Percentiles rank a stretch among this genome's conserved stretches.
These are phyloP conservation scores for Saccharum hybrid DNA, from an alignment of 202 grass and related monocot genomes.

Conservation along the genomic window DNA sequence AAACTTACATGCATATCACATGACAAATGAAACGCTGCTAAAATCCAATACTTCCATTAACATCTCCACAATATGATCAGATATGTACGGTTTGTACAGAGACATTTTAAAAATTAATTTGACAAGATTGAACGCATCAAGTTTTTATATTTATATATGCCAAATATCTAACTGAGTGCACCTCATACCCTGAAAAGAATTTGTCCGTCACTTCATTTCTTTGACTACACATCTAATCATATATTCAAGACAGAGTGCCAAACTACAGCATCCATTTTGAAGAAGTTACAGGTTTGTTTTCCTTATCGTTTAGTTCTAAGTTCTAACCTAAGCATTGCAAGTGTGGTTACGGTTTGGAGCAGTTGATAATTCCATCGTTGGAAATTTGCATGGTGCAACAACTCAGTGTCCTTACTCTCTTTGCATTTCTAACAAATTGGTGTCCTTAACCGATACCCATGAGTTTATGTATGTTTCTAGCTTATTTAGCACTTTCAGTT, in stretches of 20 bases:
- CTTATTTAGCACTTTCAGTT: neutral
- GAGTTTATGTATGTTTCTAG: neutral
- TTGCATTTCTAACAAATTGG: conserved; percentile 9
- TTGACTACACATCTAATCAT: neutral
- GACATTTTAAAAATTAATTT: neutral
- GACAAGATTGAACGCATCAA: neutral
- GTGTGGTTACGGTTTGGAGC: conserved; percentile 19
- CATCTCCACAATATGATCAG: neutral
- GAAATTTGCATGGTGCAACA: neutral
- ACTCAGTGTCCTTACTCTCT: neutral
- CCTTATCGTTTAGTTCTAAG: neutral
- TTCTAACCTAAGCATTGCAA: neutral
- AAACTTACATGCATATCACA: conserved; percentile 22
- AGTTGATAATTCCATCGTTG: conserved; percentile 11
- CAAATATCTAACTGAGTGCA: neutral
- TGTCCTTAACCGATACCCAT: neutral
- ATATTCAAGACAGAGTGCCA: neutral
- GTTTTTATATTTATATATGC: neutral
- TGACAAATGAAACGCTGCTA: conserved; percentile 6
- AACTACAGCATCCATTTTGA: conserved; percentile 7
- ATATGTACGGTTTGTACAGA: neutral
- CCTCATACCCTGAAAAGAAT: neutral
- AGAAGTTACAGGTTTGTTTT: conserved; percentile 18
- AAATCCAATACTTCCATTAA: neutral
- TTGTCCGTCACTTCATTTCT: conserved; percentile 5